Conservation (phyloP, 2,329 filamentous ascomycete species). For the Mycosphaerelloides madeirae region DNA sequence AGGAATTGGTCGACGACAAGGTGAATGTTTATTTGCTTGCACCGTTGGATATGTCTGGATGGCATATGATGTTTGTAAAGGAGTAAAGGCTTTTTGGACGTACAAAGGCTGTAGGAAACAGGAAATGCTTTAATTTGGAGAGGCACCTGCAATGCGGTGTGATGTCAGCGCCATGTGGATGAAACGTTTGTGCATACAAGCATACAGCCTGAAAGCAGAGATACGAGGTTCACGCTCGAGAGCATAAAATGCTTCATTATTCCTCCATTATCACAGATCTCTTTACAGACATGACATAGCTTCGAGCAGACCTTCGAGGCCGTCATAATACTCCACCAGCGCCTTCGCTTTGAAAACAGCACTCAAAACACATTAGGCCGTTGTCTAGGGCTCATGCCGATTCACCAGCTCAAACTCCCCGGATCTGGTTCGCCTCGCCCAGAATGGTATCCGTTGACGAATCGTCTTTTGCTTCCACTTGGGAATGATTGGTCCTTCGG, state of each 20-base stretch:
- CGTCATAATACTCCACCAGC: slow-evolving; percentile 9
- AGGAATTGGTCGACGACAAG: no score
- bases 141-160: no score
- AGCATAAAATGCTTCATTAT: no score
- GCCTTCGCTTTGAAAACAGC: slow-evolving; percentile 12
- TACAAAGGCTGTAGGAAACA: not conserved
- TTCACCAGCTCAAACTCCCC: slow-evolving; percentile 30
- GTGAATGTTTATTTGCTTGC: no score
- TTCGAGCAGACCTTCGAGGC: not conserved
- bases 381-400: slow-evolving; percentile 24
- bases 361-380: slow-evolving; percentile 1
- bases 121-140: not conserved
- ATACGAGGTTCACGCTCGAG: no score
- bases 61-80: no score
- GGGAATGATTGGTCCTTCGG: slow-evolving; percentile 15
- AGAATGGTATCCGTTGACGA: slow-evolving; percentile 25
- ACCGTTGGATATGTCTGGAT: no score
- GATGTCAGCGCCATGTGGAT: no score
- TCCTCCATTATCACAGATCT: no score
- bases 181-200: no score
- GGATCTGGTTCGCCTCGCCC: slow-evolving; percentile 24
- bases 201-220: no score
- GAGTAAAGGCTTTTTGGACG: no score
- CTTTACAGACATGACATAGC: not conserved
- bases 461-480: slow-evolving; percentile 24